phyloP scores from a whole-genome alignment of 176 grass and related monocot genomes.

The Oryza nivara region DNA sequence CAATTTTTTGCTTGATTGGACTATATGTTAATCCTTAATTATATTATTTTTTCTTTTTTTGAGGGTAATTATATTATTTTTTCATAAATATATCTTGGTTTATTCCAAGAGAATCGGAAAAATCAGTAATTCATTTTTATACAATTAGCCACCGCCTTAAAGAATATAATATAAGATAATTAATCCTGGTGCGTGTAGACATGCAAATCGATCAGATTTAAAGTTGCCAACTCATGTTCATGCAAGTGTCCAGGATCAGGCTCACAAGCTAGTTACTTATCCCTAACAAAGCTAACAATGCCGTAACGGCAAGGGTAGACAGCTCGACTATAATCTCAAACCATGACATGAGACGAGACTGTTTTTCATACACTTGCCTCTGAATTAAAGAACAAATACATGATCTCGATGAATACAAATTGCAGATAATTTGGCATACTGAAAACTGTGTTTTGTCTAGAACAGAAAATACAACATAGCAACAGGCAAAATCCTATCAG shows the following conservation, averaged over 20 bases:
- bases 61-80: neutral
- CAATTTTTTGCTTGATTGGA: neutral
- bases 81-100: neutral
- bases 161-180: neutral
- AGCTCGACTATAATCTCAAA: neutral
- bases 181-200: neutral
- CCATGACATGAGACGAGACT: neutral
- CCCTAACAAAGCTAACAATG: conserved; percentile 22
- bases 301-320: conserved; percentile 18
- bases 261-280: conserved; percentile 29
- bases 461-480: neutral
- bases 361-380: neutral
- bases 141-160: neutral
- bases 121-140: neutral
- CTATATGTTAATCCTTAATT: neutral
- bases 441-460: neutral
- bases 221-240: conserved; percentile 6
- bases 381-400: neutral
- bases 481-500: neutral
- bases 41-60: neutral
- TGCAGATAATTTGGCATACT: neutral
- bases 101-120: neutral
- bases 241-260: neutral
- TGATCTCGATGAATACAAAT: neutral
- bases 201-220: conserved; percentile 9